phyloP scores from a whole-genome alignment of 1,284 basidiomycete species.

The Flammula alnicola region DNA sequence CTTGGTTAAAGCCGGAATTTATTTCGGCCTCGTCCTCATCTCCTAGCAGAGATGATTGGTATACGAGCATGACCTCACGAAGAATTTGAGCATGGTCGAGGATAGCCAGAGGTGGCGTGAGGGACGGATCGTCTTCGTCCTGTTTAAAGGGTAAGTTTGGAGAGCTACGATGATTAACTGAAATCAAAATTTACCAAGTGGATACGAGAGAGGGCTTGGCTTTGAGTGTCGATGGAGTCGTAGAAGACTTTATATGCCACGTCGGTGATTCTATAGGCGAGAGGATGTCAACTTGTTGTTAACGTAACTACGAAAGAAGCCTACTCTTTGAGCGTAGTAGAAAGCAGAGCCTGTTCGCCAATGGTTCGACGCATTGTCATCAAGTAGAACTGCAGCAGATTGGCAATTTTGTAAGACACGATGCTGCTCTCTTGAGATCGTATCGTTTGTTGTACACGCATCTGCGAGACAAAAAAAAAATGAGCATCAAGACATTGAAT shows the following conservation, averaged over 20 bases:
- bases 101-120: constrained; percentile 78
- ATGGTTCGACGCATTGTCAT: constrained; percentile 93
- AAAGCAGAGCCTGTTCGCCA: constrained; percentile 79
- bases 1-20: constrained; percentile 63
- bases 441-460: constrained; percentile 91
- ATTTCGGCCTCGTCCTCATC: constrained; percentile 56
- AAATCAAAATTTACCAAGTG: constrained; percentile 59
- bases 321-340: constrained; percentile 81
- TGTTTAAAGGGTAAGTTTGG: constrained; percentile 33
- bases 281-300: not conserved
- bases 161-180: not conserved
- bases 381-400: constrained; percentile 93
- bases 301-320: constrained; percentile 30
- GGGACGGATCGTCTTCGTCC: constrained; percentile 76
- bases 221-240: constrained; percentile 83
- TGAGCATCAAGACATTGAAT: not conserved
- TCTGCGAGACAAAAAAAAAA: constrained; percentile 43
- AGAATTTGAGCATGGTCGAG: constrained; percentile 84
- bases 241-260: constrained; percentile 85
- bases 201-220: constrained; percentile 73
- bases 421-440: constrained; percentile 93
- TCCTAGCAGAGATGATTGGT: constrained; percentile 79
- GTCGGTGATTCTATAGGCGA: constrained; percentile 68
- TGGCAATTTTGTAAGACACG: constrained; percentile 89
- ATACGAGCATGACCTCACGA: constrained; percentile 87